These are phyloP conservation scores for Suillus bovinus DNA, from an alignment of 768 basidiomycete species.

Conservation along the genomic window DNA sequence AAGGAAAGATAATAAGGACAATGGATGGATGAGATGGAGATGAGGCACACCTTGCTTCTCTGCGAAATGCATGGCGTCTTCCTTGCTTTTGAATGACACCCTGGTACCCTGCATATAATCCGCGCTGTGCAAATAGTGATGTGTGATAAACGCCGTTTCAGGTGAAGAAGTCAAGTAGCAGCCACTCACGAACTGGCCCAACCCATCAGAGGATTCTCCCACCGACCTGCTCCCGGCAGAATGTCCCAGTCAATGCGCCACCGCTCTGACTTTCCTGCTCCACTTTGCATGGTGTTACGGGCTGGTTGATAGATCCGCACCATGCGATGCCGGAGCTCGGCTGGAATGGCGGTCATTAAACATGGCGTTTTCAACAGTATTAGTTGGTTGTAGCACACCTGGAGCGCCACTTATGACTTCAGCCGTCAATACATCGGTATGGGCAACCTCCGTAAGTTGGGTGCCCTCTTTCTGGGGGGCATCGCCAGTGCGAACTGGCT, in stretches of 20 bases:
- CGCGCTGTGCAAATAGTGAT: conserved; percentile 51
- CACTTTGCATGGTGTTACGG: conserved; percentile 94
- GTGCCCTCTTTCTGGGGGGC: conserved; percentile 26
- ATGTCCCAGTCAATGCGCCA: conserved; percentile 97
- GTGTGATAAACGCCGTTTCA: conserved; percentile 13
- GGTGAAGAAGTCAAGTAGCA: background rate
- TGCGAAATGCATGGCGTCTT: conserved; percentile 91
- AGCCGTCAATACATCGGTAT: conserved; percentile 67
- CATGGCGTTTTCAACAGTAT: background rate
- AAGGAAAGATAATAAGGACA: conserved; percentile 7
- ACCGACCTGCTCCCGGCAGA: conserved; percentile 85
- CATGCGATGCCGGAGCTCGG: conserved; percentile 79
- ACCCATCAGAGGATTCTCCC: conserved; percentile 99
- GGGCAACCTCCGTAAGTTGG: conserved; percentile 46
- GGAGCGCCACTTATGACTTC: conserved; percentile 88
- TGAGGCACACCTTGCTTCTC: conserved; percentile 84
- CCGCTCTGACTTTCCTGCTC: conserved; percentile 76
- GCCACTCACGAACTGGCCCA: conserved; percentile 89
- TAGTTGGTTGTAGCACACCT: conserved; percentile 43
- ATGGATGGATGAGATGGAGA: conserved; percentile 5
- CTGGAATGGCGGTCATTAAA: conserved; percentile 39
- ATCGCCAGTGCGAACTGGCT: conserved; percentile 24
- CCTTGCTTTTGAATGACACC: conserved; percentile 79
- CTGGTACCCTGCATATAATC: conserved; percentile 96
- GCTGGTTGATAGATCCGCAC: conserved; percentile 94